Conservation (phyloP, 2,329 filamentous ascomycete genomes). For the Hypoxylon sp. region DNA sequence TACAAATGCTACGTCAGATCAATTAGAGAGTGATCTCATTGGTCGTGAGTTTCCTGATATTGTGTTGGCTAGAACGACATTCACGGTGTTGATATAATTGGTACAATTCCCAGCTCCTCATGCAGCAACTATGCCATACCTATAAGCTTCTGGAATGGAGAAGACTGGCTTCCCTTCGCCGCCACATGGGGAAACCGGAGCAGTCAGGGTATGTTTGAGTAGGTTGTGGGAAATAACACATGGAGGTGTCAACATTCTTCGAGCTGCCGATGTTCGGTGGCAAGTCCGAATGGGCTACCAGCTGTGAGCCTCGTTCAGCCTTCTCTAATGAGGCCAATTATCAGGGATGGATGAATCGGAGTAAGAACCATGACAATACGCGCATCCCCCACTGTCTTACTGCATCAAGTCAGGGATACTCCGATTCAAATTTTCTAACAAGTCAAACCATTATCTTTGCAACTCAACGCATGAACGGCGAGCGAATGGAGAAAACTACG, state of each 20-base stretch:
- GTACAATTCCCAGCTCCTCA: neutral
- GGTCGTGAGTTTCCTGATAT: neutral
- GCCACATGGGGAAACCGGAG: neutral
- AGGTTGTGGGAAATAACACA: neutral
- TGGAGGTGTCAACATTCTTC: neutral
- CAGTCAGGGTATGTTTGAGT: neutral
- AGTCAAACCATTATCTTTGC: neutral
- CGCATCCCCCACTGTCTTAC: neutral
- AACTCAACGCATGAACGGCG: neutral
- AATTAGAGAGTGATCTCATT: neutral
- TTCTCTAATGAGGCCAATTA: constrained; percentile 5
- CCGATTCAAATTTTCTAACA: neutral
- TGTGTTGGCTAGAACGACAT: neutral
- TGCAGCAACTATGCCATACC: neutral
- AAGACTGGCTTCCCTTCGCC: neutral
- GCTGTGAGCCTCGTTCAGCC: constrained; percentile 6
- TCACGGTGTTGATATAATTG: neutral
- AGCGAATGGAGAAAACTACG: neutral
- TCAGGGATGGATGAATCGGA: constrained; percentile 2
- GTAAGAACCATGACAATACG: constrained; percentile 1
- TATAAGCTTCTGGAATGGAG: neutral
- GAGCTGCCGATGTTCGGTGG: neutral
- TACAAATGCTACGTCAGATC: neutral
- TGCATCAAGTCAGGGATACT: constrained; percentile 3
- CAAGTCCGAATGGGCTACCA: neutral